Conservation (phyloP, 2,329 filamentous ascomycete genomes). For the Verticillium nubilum region DNA sequence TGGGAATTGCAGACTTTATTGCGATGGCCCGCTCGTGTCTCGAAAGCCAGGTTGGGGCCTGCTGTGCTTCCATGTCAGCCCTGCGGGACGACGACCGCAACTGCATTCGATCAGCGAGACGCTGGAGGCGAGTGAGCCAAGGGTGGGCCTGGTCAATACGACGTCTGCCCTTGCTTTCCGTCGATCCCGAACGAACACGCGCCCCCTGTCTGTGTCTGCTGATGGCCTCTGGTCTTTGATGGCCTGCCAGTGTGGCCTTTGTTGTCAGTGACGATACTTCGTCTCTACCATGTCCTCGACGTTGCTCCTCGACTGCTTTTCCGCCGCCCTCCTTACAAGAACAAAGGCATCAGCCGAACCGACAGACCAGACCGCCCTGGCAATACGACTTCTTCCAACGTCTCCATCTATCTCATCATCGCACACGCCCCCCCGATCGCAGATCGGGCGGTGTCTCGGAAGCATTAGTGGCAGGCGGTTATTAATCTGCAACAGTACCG, state of each 20-base stretch:
- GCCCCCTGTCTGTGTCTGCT: background rate
- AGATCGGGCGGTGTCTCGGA: background rate
- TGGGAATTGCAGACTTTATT: background rate
- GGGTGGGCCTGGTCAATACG: background rate
- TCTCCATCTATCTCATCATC: background rate
- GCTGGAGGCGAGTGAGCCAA: background rate
- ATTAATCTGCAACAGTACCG: constrained; percentile 3
- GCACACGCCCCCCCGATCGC: background rate
- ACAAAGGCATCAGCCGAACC: background rate
- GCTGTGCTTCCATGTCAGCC: background rate
- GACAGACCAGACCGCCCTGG: background rate
- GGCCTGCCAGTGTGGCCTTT: background rate
- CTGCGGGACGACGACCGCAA: background rate
- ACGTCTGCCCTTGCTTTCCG: background rate
- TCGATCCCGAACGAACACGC: background rate
- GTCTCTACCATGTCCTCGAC: background rate
- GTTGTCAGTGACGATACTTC: background rate
- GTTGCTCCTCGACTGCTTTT: background rate
- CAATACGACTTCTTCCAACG: background rate
- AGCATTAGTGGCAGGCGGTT: background rate
- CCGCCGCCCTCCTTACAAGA: background rate
- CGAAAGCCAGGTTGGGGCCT: background rate
- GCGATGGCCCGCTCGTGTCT: background rate
- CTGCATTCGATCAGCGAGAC: background rate
- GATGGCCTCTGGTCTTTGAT: background rate